Evolutionary conservation across 352 stramenopile genomes (phyloP).

Genomic region (Porosira glacialis): DNA sequence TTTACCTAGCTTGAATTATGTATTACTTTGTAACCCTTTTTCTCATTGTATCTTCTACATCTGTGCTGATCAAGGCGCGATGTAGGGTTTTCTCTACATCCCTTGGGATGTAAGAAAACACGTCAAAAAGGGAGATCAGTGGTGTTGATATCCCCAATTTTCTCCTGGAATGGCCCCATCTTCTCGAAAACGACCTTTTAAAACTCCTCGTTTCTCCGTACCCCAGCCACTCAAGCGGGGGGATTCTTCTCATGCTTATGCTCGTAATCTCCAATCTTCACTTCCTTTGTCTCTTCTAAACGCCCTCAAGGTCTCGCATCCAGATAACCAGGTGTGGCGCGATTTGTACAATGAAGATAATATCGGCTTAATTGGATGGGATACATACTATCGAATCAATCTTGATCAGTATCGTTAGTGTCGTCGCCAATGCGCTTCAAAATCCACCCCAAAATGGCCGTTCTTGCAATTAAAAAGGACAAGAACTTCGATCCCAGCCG

Average conservation of each 20-base stretch:
- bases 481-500: conserved; percentile 4
- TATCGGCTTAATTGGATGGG: background rate
- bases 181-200: too few species aligned
- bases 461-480: conserved; percentile 27
- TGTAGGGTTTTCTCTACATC: too few species aligned
- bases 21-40: too few species aligned
- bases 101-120: too few species aligned
- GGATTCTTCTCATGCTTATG: background rate
- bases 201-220: too few species aligned
- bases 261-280: background rate
- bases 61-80: too few species aligned
- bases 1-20: too few species aligned
- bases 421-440: background rate
- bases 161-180: too few species aligned
- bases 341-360: conserved; percentile 15
- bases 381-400: conserved; percentile 2
- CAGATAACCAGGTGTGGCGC: background rate
- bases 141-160: too few species aligned
- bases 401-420: background rate
- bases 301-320: background rate
- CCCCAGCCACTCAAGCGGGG: too few species aligned
- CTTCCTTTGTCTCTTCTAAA: conserved; percentile 11
- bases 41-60: too few species aligned
- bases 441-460: conserved; percentile 26
- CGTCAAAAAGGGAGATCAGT: too few species aligned